These are phyloP conservation scores for Liriodendron chinense DNA, from an alignment of 164 flowering plant species.

Conservation along the genomic window DNA sequence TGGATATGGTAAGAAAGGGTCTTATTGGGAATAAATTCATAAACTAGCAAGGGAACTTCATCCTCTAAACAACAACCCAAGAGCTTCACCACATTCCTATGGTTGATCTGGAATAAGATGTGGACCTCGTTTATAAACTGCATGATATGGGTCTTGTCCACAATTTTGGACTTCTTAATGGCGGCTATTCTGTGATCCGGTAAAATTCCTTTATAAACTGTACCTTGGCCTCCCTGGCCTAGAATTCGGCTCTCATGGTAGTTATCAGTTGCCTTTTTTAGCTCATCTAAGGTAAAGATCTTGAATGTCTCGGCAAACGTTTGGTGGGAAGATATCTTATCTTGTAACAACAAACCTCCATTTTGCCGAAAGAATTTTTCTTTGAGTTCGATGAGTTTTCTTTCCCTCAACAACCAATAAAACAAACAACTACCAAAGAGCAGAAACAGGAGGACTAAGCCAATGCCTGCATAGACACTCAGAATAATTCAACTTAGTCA, in stretches of 20 bases:
- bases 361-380: slow-evolving; percentile 17
- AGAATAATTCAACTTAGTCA: neutral
- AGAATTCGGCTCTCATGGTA: slow-evolving; percentile 37
- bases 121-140: slow-evolving; percentile 66
- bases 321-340: neutral
- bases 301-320: slow-evolving; percentile 28
- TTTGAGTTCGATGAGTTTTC: neutral
- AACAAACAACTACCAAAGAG: neutral
- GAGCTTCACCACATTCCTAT: slow-evolving; percentile 23
- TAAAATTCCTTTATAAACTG: slow-evolving; percentile 59
- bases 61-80: slow-evolving; percentile 28
- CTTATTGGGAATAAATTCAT: slow-evolving; percentile 22
- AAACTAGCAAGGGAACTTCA: slow-evolving; percentile 23
- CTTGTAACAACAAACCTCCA: slow-evolving; percentile 39
- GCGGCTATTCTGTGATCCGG: slow-evolving; percentile 52
- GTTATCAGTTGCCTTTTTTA: slow-evolving; percentile 45
- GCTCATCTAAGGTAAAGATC: slow-evolving; percentile 37
- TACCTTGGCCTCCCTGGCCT: slow-evolving; percentile 62
- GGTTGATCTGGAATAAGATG: slow-evolving; percentile 62
- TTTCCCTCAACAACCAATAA: neutral
- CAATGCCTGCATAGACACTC: neutral
- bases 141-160: slow-evolving; percentile 40
- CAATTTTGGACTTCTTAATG: slow-evolving; percentile 54
- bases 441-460: neutral
- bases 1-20: slow-evolving; percentile 22